Base-by-base conservation (phyloP, 2,329 filamentous ascomycete genomes). In the Monosporascus sp. region DNA sequence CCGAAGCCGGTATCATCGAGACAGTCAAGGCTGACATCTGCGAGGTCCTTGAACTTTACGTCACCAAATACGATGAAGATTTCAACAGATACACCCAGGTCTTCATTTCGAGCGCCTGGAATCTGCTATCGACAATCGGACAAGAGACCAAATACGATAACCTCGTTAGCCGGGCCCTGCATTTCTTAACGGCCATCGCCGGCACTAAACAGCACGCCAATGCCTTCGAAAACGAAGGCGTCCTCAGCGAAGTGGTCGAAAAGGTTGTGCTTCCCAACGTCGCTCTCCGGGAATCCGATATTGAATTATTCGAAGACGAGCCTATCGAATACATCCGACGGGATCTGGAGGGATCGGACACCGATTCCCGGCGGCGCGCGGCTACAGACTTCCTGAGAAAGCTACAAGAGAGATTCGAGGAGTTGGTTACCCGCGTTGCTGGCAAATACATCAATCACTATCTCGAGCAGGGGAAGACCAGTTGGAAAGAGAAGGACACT, bases 401-500 rank as follows among this genome's bases (percentile, higher is more conserved):
- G 66, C 80, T 99, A 47, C 87, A 96, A 66, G 88, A 93, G 64
- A 91, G 89, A 61, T 97, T 96, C 63, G 91, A 97, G 69, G 76
- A 78, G 52, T 78, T 89, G 2, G 93, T 97, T 46, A 97, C 93
- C 0, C 81, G 79, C 50, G 89, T 96, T n/a, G 92, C 96, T 22
- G 87, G 86, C 58, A 86, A 83, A 61, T 97, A 97, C 74, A 89
- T 95, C 64, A 82, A 87, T 57, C 88, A 92, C 70, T 96, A 95
- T 68, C 79, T 99, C 27, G 80, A 88, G 52, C 91, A 91, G 65
- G 81, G 85, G 52, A 88, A 88, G 70, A 78, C 80, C 19, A 91
- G 96, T 69, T 99, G 94, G 94, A 96, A 95, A 72, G 86, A 91
- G 48, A 99, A 99, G 75, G 94, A 99, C 67, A 97, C 93, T 0